These are phyloP conservation scores for Setaria italica DNA, from an alignment of 202 grass and related monocot species.

Conservation along the genomic window DNA sequence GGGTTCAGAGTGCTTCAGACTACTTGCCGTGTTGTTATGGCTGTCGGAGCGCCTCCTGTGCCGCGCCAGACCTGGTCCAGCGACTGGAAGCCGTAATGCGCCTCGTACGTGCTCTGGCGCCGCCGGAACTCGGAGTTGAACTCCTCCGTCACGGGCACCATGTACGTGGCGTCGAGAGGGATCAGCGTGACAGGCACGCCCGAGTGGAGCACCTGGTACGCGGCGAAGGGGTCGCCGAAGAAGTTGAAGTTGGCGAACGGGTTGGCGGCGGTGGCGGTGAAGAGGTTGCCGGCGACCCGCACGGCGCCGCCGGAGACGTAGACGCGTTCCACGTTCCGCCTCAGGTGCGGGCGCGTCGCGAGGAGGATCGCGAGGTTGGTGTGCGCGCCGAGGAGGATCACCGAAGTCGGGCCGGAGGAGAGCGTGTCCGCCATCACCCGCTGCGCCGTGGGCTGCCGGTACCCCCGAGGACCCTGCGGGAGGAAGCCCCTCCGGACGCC, in stretches of 20 bases:
- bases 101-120: conserved; percentile 66
- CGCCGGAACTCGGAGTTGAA: conserved; percentile 64
- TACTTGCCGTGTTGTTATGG: conserved; percentile 62
- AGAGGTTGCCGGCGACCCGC: conserved; percentile 66
- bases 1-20: too few relatives aligned
- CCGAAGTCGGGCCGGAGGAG: conserved; percentile 57
- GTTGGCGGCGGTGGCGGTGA: conserved; percentile 60
- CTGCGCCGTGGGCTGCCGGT: conserved; percentile 79
- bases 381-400: conserved; percentile 66
- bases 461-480: conserved; percentile 64
- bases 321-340: conserved; percentile 63
- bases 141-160: conserved; percentile 59
- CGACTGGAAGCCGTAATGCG: conserved; percentile 65
- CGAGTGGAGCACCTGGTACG: conserved; percentile 76
- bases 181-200: conserved; percentile 78
- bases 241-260: conserved; percentile 86
- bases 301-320: conserved; percentile 82
- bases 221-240: conserved; percentile 80
- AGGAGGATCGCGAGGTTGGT: conserved; percentile 87
- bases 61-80: conserved; percentile 47
- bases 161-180: conserved; percentile 87
- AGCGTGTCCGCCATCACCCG: conserved; percentile 68
- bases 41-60: conserved; percentile 42
- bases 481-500: conserved; percentile 61
- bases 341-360: conserved; percentile 58